Evolutionary conservation across 2,329 filamentous ascomycete species (phyloP), one percentile per base, ranked within the genome.

Genomic region (Conoideocrella luteorostrata): DNA sequence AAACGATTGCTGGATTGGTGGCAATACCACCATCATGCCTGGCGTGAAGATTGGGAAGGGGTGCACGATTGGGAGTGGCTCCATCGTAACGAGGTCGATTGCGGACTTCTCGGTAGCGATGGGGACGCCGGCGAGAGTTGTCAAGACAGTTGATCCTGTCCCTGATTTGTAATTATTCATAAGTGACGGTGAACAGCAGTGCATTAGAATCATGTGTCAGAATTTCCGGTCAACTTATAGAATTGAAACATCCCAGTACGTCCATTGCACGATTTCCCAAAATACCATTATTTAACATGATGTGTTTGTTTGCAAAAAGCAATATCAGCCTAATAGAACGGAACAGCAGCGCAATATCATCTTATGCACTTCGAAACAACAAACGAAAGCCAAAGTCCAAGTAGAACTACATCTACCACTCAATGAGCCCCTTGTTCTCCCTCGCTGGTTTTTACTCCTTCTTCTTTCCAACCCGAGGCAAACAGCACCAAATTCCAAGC

Each of bases 1-100:
- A 1, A 67, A 76, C 37, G 73, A 78, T 53, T 77, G 73, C 54
- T 78, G 74, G 74, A 71, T 78, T 43, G 74, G 74, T 1, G 72
- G 68, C 9, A 67, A 70, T 44, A 65, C 63, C 1, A 67, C 62
- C 4, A 72, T 78, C 45, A 61, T 77, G 51, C 70, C 73, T 1
- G 73, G 73, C 3, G 71, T 78, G 1, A 74, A 60, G 0, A 75
- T 78, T 45, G 74, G 74, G 1, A 66, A 69, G 42, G 74, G 74
- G 0, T 70, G 66, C 46, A 75, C 72, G 0, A 60, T 78, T 35
- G 75, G 69, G 3, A 70, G 73, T 0, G 66, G 72, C 5, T 67
- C 67, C 18, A 60, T 77, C 2, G 72, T 77, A 9, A 76, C 73
- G 1, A 72, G 62, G 54, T 65, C 67, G 32, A 61, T 77, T 9